A percentile compares a stretch with the other conserved stretches of the same genome.
Evolutionary conservation across 2,329 filamentous ascomycete genomes (phyloP).

Genomic region (Neurospora sp.): DNA sequence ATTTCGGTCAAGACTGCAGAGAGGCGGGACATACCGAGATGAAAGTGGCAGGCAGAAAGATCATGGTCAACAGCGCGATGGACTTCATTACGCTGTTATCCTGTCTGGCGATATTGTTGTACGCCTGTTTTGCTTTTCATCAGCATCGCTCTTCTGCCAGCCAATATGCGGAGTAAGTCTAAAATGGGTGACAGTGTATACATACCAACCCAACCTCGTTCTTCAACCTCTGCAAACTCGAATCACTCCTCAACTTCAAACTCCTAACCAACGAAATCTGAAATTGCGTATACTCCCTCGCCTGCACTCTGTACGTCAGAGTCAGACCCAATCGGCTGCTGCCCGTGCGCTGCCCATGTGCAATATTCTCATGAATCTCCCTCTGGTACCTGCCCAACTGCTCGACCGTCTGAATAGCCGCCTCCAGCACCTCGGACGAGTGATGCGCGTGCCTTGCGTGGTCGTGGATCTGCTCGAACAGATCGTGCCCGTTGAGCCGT

Average conservation of each 20-base stretch:
- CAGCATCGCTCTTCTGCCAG: neutral
- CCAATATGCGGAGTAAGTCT: no score
- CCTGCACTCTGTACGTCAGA: constrained; percentile 9
- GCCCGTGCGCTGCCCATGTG: neutral
- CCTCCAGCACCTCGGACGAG: constrained; percentile 10
- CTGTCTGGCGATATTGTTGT: constrained; percentile 13
- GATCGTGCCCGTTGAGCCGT: constrained; percentile 2
- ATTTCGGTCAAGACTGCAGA: neutral
- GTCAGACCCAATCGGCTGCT: neutral
- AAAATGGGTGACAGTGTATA: neutral
- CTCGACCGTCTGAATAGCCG: constrained; percentile 6
- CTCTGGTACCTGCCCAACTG: constrained; percentile 6
- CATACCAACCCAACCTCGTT: constrained; percentile 13
- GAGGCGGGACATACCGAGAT: constrained; percentile 7
- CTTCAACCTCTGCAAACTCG: constrained; percentile 9
- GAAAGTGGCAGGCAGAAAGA: constrained; percentile 15
- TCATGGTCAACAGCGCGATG: constrained; percentile 13
- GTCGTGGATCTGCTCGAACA: constrained; percentile 11
- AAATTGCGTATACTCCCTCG: constrained; percentile 11
- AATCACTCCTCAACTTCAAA: constrained; percentile 12
- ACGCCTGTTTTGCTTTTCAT: constrained; percentile 5
- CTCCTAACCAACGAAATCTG: constrained; percentile 10
- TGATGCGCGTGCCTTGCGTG: constrained; percentile 13
- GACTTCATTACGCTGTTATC: constrained; percentile 15
- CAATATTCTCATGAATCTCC: constrained; percentile 4